Evolutionary conservation across 495 filamentous ascomycete genomes (phyloP), one percentile per base, ranked within the genome.

Genomic region (Penicillium odoratum): DNA sequence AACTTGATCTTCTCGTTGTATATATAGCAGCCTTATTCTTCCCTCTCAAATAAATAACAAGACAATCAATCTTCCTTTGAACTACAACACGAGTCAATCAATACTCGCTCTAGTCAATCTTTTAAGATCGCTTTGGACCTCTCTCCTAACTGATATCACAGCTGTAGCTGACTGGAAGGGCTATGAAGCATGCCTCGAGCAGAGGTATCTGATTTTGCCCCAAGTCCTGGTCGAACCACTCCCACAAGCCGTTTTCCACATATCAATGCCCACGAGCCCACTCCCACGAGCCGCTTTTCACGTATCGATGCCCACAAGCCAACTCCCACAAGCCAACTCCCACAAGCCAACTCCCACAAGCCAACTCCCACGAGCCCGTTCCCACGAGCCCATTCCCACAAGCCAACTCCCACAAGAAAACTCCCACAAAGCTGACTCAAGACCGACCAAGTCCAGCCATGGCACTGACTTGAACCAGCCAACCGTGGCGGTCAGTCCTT

Each of bases 391-490:
- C 5, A 45, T 18, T 3, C 21, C 43, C 43, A 21, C 43, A 25
- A 45, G 40, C 43, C 43, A 10, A 45, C 43, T 3, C 43, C 43
- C 43, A 45, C 43, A 45, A 45, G 43, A 16, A 16, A 7, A 45
- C 16, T 26, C 43, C 43, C 43, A 45, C 43, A 45, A 45, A 18
- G 25, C 43, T 18, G 21, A 21, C 21, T n/a, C n/a, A n/a, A 16
- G n/a, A 30, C 45, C 26, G 25, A 48, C 45, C 25, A 25, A 47
- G 18, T 48, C 45, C 45, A 28, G 45, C 26, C 45, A 30, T 48
- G 21, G 21, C 45, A 48, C 45, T 48, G 45, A 48, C 9, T 30
- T 48, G 13, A 48, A 26, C 45, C 45, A 48, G 45, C 29, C 45
- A 28, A 28, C 45, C 45, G 26, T 48, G 45, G 25, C 10, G 45